Conservation (phyloP, 2,329 filamentous ascomycete genomes). For the Phyllosticta citrichinensis region DNA sequence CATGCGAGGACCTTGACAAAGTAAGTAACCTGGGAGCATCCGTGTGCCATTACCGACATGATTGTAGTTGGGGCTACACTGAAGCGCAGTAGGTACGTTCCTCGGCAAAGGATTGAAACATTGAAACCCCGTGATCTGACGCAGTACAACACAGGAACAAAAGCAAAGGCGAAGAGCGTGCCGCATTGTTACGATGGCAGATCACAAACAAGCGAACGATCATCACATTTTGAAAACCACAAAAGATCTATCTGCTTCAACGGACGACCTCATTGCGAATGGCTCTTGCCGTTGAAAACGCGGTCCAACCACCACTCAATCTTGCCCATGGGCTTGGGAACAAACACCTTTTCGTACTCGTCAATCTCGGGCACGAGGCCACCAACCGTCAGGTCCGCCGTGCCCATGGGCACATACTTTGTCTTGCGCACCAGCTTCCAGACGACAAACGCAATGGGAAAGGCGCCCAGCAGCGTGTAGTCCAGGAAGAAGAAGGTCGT, state of each 20-base stretch:
- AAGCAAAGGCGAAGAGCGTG: too few relatives aligned
- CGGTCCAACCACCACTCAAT: neutral
- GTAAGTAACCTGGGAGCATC: neutral
- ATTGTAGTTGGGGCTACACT: conserved; percentile 58
- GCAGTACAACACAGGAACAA: too few relatives aligned
- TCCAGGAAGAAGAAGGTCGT: conserved; percentile 56
- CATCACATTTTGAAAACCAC: too few relatives aligned
- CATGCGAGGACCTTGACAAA: conserved; percentile 59
- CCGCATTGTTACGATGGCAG: too few relatives aligned
- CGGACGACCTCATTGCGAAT: neutral
- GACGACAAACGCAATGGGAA: neutral
- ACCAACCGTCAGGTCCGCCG: conserved; percentile 8
- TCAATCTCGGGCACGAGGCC: conserved; percentile 7
- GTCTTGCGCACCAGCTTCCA: conserved; percentile 10
- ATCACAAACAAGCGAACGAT: too few relatives aligned
- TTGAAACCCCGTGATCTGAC: too few relatives aligned
- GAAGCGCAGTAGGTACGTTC: conserved; percentile 49
- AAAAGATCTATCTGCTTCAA: neutral
- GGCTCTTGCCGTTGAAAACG: neutral
- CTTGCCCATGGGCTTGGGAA: neutral
- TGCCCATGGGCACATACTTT: conserved; percentile 4
- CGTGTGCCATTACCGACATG: neutral
- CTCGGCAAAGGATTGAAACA: too few relatives aligned
- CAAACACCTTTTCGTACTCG: conserved; percentile 4
- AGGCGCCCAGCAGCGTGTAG: neutral